Evolutionary conservation across 2,329 filamentous ascomycete species (phyloP), one percentile per base, ranked within the genome.

Genomic region (Polychaeton citri): DNA sequence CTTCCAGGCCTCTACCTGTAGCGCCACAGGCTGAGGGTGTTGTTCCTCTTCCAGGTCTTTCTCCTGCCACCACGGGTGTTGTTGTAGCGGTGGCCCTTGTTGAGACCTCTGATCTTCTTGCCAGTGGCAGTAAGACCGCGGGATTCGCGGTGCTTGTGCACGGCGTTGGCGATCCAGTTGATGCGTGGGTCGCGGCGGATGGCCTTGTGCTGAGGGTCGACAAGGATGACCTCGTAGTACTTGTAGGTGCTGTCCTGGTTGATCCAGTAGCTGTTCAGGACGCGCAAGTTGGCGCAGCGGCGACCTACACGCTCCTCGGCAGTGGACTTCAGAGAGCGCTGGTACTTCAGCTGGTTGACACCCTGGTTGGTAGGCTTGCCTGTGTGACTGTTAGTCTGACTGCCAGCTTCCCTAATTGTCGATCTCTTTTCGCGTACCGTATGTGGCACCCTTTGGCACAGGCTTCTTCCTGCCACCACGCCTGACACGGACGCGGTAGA

Each of bases 221-320:
- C 88, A 62, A 95, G 84, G 74, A 98, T 96, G 69, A 96, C 80
- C 74, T 98, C 90, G 76, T 78, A 98, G 83, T 98, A 98, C 79
- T 98, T 98, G 84, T 96, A 98, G 71, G 90, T 98, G 44, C 87
- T 95, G 76, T 98, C 90, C 78, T 96, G 86, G 83, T 98, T 98
- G 76, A 98, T 85, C 92, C 92, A 98, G 87, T 98, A 98, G 49
- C 88, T 96, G 83, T 98, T 98, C 62, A 98, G 82, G 63, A 98
- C 90, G 64, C 90, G 86, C 68, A 98, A 72, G 74, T 98, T 98
- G 71, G 87, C 86, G 75, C 87, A 95, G 66, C 88, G 87, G 69
- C 87, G 87, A 62, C 92, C 90, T 64, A 98, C 88, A 82, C 90
- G 90, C 81, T 98, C 90, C 77, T 98, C 92, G 59, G 92, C 92